Evolutionary conservation across 2,329 filamentous ascomycete species (phyloP), one percentile per base, ranked within the genome.

Genomic region (Dothistroma septosporum): DNA sequence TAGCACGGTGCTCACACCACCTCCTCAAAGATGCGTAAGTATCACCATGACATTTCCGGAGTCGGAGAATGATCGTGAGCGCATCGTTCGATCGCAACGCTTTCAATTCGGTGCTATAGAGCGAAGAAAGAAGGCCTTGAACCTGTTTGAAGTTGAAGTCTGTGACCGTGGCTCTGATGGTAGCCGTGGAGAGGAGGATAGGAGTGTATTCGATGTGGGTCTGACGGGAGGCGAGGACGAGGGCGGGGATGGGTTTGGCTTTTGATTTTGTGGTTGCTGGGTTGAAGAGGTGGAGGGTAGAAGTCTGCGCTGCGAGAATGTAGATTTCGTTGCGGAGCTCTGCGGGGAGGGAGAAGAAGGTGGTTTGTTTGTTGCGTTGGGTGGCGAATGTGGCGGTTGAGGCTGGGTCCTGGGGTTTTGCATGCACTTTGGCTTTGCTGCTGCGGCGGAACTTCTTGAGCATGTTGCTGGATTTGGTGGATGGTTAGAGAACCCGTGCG

Each of bases 321-420:
- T 72, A 73, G 48, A 73, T 67, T 0, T 63, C 53, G 35, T 71
- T 73, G n/a, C 71, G 66, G 1, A 73, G 55, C 53, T 73, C 71
- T 6, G 69, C 61, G 1, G 72, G 72, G 1, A 74, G 62, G 53
- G 66, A 64, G 61, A 70, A 70, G 64, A 73, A 72, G 16, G 60
- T 32, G 16, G 22, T 47, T 64, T 24, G 66, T 63, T 35, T 28
- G 6, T 28, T 31, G 14, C 53, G 28, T 16, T 28, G 49, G 11
- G 57, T 55, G 53, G 32, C 57, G 58, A 57, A 32, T 54, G 62
- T 60, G 53, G 64, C 53, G 46, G 47, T 44, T 6, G 32, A 58
- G 14, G 8, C 46, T 28, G 41, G 31, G 31, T 10, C 12, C 21
- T 28, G n/a, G 8, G 55, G 4, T 21, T 21, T 4, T 16, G 31